These are phyloP conservation scores for Ceratobasidium sp. DNA, from an alignment of 1,284 basidiomycete species.

Conservation along the genomic window DNA sequence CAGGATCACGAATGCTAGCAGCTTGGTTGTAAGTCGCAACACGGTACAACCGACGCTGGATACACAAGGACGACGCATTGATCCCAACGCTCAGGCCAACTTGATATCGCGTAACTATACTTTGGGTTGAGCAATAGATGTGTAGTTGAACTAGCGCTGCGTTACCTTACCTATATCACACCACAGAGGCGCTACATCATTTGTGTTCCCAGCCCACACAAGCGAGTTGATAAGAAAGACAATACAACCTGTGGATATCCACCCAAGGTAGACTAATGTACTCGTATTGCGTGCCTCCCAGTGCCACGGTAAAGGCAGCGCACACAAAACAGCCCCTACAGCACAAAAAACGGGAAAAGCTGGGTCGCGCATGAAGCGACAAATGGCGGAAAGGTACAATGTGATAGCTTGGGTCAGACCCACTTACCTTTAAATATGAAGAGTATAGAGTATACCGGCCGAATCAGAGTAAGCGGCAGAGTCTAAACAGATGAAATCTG, in stretches of 20 bases:
- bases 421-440: too few species aligned
- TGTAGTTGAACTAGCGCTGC: too few species aligned
- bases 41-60: slow-evolving; percentile 65
- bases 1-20: slow-evolving; percentile 46
- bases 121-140: too few species aligned
- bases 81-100: slow-evolving; percentile 52
- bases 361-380: slow-evolving; percentile 28
- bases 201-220: slow-evolving; percentile 72
- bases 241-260: slow-evolving; percentile 70
- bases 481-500: too few species aligned
- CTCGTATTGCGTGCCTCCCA: slow-evolving; percentile 72
- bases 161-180: slow-evolving; percentile 84
- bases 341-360: slow-evolving; percentile 59
- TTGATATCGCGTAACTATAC: too few species aligned
- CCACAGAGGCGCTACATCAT: slow-evolving; percentile 73
- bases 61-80: slow-evolving; percentile 62
- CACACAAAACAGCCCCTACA: slow-evolving; percentile 64
- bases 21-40: slow-evolving; percentile 59
- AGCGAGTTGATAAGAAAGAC: slow-evolving; percentile 72
- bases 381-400: too few species aligned
- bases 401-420: too few species aligned
- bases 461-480: too few species aligned
- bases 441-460: too few species aligned
- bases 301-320: slow-evolving; percentile 73
- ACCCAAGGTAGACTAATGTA: slow-evolving; percentile 74